phyloP scores from a whole-genome alignment of 1,284 basidiomycete genomes.

The Sanghuangporus baumii region DNA sequence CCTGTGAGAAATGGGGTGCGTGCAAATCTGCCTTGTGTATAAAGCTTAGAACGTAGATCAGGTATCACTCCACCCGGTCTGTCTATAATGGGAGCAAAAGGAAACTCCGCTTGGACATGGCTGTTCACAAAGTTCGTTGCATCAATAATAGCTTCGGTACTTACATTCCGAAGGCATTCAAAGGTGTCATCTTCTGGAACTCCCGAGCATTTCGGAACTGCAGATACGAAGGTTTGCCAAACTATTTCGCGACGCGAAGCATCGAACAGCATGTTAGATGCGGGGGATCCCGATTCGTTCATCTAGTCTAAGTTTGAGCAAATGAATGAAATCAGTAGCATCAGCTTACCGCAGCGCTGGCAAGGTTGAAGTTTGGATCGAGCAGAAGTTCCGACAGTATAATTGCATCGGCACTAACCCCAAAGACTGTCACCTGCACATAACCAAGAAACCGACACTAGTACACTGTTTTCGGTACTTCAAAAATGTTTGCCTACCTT shows the following conservation, averaged over 20 bases:
- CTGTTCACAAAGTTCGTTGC: constrained; percentile 26
- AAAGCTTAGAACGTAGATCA: constrained; percentile 34
- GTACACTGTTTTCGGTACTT: too few relatives aligned
- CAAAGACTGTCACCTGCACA: constrained; percentile 44
- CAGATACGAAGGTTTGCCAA: constrained; percentile 38
- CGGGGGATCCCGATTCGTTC: constrained; percentile 39
- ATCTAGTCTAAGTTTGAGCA: constrained; percentile 29
- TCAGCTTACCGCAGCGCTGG: constrained; percentile 36
- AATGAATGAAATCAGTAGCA: neutral
- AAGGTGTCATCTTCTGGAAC: constrained; percentile 31
- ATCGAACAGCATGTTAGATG: constrained; percentile 27
- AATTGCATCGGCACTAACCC: constrained; percentile 48
- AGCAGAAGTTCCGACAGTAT: constrained; percentile 39
- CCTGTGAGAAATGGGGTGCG: constrained; percentile 43
- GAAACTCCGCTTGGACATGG: constrained; percentile 27
- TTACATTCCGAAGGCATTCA: constrained; percentile 34
- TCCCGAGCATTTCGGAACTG: constrained; percentile 32
- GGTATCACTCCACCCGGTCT: constrained; percentile 38
- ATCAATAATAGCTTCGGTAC: constrained; percentile 31
- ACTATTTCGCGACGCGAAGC: constrained; percentile 29
- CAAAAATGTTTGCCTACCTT: constrained; percentile 28
- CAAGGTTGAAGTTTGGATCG: constrained; percentile 36
- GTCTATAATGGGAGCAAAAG: constrained; percentile 38
- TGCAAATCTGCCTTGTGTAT: constrained; percentile 32
- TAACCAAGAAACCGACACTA: constrained; percentile 17